Evolutionary conservation across 176 grass and related monocot genomes (phyloP), one percentile per base, ranked within the genome.

Genomic region (Leersia perrieri): DNA sequence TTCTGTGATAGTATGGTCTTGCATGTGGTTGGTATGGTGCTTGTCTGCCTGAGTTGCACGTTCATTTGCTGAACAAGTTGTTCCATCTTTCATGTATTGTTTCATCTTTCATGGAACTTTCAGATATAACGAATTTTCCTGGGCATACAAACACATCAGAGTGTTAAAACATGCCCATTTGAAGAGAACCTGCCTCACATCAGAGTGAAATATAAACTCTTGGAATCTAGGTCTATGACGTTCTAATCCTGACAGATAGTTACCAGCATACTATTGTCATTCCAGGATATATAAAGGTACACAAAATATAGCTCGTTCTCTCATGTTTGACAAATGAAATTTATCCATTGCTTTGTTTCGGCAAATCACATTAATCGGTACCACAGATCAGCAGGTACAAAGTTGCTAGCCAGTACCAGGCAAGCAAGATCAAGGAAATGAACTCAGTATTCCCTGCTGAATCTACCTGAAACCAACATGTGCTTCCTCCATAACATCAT

Each of bases 361-460:
- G 27, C 26, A 51, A 33, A 23, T n/a, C 65, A 53, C 18, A 53
- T 74, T 68, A 69, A 25, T 58, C 33, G 68, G 34, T 76, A 58
- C 33, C 18, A 57, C 55, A 12, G 34, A 77, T 36, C 47, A 5
- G n/a, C 36, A 61, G 26, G 51, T 41, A 9, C 33, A 1, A 77
- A 34, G 40, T 84, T 39, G 22, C 31, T 23, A 53, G 33, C 12
- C 49, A 76, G n/a, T n/a, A n/a, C n/a, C n/a, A 63, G 11, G 15
- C 49, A 60, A 9, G 51, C 22, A 69, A 74, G 41, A 49, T 63
- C 63, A 5, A 74, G 41, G 57, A 25, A 72, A 66, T 64, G 14
- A 66, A 31, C 40, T 80, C 34, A 64, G 29, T 78, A 57, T 44
- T 80, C 80, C 74, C 78, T 83, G 33, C 64, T 22, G 12, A 84